Base-by-base conservation (phyloP, 148 eudicot species). In the Camellia lanceoleosa region DNA sequence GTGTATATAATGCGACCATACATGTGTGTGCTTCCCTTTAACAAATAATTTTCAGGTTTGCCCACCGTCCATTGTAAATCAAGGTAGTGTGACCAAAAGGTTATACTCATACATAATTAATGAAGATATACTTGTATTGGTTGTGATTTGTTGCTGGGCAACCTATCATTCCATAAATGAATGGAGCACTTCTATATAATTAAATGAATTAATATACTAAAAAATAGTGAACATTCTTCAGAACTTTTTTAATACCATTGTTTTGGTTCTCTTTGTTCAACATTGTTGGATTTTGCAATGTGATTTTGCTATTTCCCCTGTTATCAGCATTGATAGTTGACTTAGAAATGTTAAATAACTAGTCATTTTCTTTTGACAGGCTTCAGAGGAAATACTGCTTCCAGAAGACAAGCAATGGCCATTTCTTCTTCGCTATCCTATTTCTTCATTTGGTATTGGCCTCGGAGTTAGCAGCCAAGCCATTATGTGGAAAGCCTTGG, bases 401-500 rank as follows among this genome's bases (percentile, higher is more conserved):
- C 99, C 99, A 0, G 89, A 91, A 20, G 99, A 96, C 89, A 86
- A 90, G 84, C 79, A 8, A n/a, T 96, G 99, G 99, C 99, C 99
- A 1, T 96, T 96, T 83, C 93, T 96, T 75, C 95, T 96, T 13
- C 90, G 99, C 1, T 92, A 80, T 80, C 93, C 94, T 0, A 82
- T 96, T 59, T 83, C 91, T 19, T 87, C 97, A 43, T 96, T 93
- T 74, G 97, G 99, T 88, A 90, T 93, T 71, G 92, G 98, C 80
- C 95, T 96, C 2, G 99, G 99, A n/a, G 79, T 96, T 9, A 89
- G 95, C 82, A 93, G 99, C 85, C 99, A 96, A 89, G 92, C 95
- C 41, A 84, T 91, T 12, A 73, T 96, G 86, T 96, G 99, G 99
- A 93, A 96, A 65, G 83, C 81, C 18, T 75, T 96, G 15, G 91